Base-by-base conservation (phyloP, 139 green algal species). In the Tetraselmis chui region DNA sequence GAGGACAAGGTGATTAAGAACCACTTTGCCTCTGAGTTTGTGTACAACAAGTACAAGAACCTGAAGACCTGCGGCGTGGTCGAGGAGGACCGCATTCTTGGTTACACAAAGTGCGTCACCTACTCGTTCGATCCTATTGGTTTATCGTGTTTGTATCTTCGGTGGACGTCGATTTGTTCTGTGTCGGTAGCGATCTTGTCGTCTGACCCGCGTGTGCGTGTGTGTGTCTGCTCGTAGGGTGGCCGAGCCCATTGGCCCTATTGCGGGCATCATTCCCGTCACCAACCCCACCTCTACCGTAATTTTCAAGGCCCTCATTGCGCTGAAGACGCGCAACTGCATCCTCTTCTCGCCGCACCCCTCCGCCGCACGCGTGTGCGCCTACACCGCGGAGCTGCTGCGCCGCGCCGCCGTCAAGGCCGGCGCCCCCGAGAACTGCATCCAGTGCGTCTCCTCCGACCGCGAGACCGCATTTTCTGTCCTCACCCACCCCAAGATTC, bases 11-110 rank as follows among this genome's bases (percentile, higher is more conserved):
- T 93, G 1, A 87, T 89, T 30, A 92, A 93, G 85, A 94, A 94
- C 84, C 91, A 94, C 79, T 94, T 94, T 79, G 90, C 90, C 1
- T 90, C 85, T 1, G 90, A 94, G 76, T 93, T 89, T 58, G 87
- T 94, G 27, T 94, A 94, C 81, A 92, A 94, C 91, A 94, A 93
- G 86, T 94, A 91, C 84, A 94, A 94, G 90, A 75, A 94, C 82
- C 23, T 77, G 1, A 94, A 94, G 88, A 94, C 91, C 1, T 92
- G 89, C 76, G 91, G 87, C 30, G 81, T 94, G 1, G 87, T 94
- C 23, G 91, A 94, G 84, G 76, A 87, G 81, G 86, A 93, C 58
- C 45, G 45, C 45, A 18, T 67, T 5, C 5, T 31, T 5, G 76
- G 76, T 79, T 31, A 67, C 45, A 67, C 45, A 5, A 67, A 67